phyloP scores from a whole-genome alignment of 2,329 filamentous ascomycete genomes.

The Fusarium dimerum region DNA sequence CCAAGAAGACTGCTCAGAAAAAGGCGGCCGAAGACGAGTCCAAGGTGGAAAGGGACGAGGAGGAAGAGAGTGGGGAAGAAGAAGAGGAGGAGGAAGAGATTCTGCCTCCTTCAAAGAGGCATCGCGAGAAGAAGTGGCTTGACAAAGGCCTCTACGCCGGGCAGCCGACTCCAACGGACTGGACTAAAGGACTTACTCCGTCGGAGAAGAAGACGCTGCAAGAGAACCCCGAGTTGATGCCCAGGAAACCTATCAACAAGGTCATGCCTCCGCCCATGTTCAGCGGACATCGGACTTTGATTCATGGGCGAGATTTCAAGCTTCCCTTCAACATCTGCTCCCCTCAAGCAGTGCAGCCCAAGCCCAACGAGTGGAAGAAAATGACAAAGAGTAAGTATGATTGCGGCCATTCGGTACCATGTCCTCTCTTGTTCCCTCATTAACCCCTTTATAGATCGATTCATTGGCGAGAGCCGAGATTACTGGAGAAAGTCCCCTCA shows the following conservation, averaged over 20 bases:
- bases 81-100: slow-evolving; percentile 31
- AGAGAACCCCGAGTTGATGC: slow-evolving; percentile 48
- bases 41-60: slow-evolving; percentile 39
- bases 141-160: slow-evolving; percentile 85
- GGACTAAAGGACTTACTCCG: slow-evolving; percentile 48
- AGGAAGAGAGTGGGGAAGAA: slow-evolving; percentile 26
- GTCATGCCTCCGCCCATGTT: slow-evolving; percentile 78
- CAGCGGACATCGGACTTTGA: slow-evolving; percentile 68
- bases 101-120: slow-evolving; percentile 43
- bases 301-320: slow-evolving; percentile 78
- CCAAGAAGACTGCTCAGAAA: neutral
- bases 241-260: slow-evolving; percentile 52
- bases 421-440: slow-evolving; percentile 31
- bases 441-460: slow-evolving; percentile 66
- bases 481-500: slow-evolving; percentile 80
- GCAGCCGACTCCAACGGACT: slow-evolving; percentile 60
- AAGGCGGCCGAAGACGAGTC: slow-evolving; percentile 25
- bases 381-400: slow-evolving; percentile 78
- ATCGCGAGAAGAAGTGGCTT: slow-evolving; percentile 73
- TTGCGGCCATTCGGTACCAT: slow-evolving; percentile 1
- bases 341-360: slow-evolving; percentile 80
- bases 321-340: slow-evolving; percentile 90
- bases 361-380: slow-evolving; percentile 90
- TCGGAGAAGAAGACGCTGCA: slow-evolving; percentile 54
- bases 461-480: slow-evolving; percentile 79